phyloP scores from a whole-genome alignment of 768 basidiomycete species.

The Agrocybe praecox region DNA sequence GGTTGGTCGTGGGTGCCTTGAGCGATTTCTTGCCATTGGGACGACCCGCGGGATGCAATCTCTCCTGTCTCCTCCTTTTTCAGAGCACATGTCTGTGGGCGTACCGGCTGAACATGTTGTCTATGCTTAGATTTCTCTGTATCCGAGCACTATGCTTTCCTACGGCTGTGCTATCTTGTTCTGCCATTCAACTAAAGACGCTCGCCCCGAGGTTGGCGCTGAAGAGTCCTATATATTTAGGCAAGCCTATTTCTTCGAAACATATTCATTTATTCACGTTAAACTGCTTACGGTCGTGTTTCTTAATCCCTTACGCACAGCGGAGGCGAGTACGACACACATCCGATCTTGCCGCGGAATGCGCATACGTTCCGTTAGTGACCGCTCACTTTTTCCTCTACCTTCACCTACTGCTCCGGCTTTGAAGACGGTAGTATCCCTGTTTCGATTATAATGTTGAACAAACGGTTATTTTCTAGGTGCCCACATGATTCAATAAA shows the following conservation, averaged over 20 bases:
- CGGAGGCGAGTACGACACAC: constrained; percentile 12
- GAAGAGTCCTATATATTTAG: too few relatives aligned
- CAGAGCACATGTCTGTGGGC: neutral
- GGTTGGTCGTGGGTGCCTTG: constrained; percentile 5
- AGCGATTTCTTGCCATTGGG: constrained; percentile 1
- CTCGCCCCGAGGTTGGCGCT: too few relatives aligned
- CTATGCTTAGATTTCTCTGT: neutral
- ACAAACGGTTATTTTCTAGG: too few relatives aligned
- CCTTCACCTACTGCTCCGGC: neutral
- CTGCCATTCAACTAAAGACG: neutral
- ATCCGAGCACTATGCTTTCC: too few relatives aligned
- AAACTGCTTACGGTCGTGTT: too few relatives aligned
- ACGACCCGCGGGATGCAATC: constrained; percentile 1
- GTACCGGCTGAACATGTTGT: too few relatives aligned
- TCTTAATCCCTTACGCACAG: too few relatives aligned
- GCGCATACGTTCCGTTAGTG: neutral
- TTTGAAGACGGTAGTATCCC: too few relatives aligned
- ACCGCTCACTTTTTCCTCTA: neutral
- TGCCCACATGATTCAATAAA: too few relatives aligned
- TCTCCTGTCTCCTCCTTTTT: constrained; percentile 1
- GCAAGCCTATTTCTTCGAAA: too few relatives aligned
- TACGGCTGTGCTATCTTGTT: neutral
- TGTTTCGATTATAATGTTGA: neutral
- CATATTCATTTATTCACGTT: too few relatives aligned
- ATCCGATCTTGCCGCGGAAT: constrained; percentile 23